Evolutionary conservation across 2,329 filamentous ascomycete genomes (phyloP), one percentile per base, ranked within the genome.

Genomic region (Monilinia polystroma): DNA sequence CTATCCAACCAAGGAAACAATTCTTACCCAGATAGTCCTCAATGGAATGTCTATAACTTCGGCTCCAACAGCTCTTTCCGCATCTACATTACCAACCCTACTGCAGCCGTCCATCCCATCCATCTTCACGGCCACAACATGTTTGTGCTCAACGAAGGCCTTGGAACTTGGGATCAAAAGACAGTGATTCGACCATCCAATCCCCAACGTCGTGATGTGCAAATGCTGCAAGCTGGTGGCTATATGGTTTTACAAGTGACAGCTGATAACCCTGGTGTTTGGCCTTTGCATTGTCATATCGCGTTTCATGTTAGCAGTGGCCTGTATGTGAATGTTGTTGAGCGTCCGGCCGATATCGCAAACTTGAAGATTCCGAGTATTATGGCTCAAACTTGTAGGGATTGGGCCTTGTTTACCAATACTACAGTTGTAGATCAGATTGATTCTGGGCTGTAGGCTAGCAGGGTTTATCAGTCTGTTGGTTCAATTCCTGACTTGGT

Each of bases 71-170:
- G 78, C 45, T 85, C 83, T 3, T 56, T 73, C 23, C 80, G 86
- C 4, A 78, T 90, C 29, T 78, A 87, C 29, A 72, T 90, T 1
- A 82, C 82, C 52, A 77, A 79, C 85, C 43, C 74, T 87, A 2
- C 79, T 84, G 11, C 71, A 4, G 60, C 23, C n/a, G 81, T 82
- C 1, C 84, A 91, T 71, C 87, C 88, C 0, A 87, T 91, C 75
- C 88, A 91, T 76, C 76, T 90, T 5, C 88, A 91, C 78, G 87
- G 87, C n/a, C 85, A 89, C 76, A 89, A 91, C 78, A 88, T 91
- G 79, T 88, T 85, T 74, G 78, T 91, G 52, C 80, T 92, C 1
- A 79, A 84, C 32, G 82, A 83, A 75, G 77, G 83, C 71, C 77
- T 74, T 64, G 77, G 47, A 69, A 41, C 49, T 0, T 70, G 67